Conservation (phyloP, 2,329 filamentous ascomycete genomes). For the Fusarium verrucosum region DNA sequence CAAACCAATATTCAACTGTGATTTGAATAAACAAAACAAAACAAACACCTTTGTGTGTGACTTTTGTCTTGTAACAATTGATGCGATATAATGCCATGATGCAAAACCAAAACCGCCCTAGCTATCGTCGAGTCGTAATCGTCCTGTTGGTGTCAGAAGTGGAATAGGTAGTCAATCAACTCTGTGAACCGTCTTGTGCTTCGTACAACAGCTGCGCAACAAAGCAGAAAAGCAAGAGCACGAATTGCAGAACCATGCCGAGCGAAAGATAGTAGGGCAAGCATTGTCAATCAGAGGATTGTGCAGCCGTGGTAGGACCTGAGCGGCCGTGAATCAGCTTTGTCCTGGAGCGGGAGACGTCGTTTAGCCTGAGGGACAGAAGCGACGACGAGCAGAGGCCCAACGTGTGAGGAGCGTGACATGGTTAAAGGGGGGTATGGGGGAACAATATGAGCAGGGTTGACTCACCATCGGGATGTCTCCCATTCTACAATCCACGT, state of each 20-base stretch:
- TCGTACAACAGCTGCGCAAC: constrained; percentile 16
- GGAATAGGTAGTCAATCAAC: constrained; percentile 19
- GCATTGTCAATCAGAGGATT: constrained; percentile 45
- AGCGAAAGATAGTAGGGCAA: constrained; percentile 29
- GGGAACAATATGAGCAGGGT: not conserved
- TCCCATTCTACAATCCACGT: constrained; percentile 81
- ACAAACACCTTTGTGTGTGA: not conserved
- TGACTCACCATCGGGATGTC: constrained; percentile 73
- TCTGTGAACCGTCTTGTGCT: not conserved
- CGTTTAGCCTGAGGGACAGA: constrained; percentile 35
- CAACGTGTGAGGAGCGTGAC: not conserved
- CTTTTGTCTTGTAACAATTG: constrained; percentile 6
- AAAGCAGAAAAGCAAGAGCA: constrained; percentile 30
- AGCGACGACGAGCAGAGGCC: constrained; percentile 10
- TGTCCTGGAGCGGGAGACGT: constrained; percentile 39
- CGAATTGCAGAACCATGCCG: constrained; percentile 24
- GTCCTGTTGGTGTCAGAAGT: constrained; percentile 30
- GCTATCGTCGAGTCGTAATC: constrained; percentile 14
- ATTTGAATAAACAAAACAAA: no score
- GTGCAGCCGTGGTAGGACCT: constrained; percentile 47
- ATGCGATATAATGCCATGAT: constrained; percentile 13
- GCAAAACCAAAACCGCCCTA: constrained; percentile 14
- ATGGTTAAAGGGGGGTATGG: not conserved
- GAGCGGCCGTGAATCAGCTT: constrained; percentile 40
- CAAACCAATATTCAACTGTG: constrained; percentile 10